Conservation (phyloP, 2,329 filamentous ascomycete genomes). For the Beauveria medogensis region DNA sequence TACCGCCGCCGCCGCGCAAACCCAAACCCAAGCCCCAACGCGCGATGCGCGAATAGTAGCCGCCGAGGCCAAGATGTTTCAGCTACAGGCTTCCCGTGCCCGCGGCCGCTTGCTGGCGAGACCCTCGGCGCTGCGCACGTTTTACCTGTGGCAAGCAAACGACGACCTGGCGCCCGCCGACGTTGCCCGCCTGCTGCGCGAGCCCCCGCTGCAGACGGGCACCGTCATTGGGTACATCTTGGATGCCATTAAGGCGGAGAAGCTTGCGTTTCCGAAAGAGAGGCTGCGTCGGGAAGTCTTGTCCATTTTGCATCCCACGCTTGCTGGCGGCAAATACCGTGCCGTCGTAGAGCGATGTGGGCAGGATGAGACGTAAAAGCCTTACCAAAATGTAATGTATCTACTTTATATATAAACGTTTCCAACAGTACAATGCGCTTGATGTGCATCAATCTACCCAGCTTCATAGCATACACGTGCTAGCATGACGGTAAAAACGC, state of each 20-base stretch:
- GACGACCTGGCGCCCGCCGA: slow-evolving; percentile 37
- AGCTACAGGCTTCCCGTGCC: slow-evolving; percentile 25
- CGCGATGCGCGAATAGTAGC: slow-evolving; percentile 34
- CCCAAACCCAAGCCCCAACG: background rate
- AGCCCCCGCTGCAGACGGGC: slow-evolving; percentile 47
- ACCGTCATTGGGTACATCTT: slow-evolving; percentile 56
- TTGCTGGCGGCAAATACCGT: slow-evolving; percentile 19
- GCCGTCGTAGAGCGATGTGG: slow-evolving; percentile 19
- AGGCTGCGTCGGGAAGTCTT: slow-evolving; percentile 40
- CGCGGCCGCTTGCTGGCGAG: slow-evolving; percentile 18
- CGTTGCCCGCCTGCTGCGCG: slow-evolving; percentile 48
- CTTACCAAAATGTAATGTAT: background rate
- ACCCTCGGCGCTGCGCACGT: slow-evolving; percentile 43
- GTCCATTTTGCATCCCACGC: slow-evolving; percentile 20
- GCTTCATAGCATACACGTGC: background rate
- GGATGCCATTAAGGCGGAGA: slow-evolving; percentile 42
- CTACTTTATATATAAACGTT: background rate
- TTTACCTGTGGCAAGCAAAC: slow-evolving; percentile 55
- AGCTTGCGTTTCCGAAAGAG: slow-evolving; percentile 38
- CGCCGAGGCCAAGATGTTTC: slow-evolving; percentile 31
- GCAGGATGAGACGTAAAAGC: background rate
- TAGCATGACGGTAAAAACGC: background rate
- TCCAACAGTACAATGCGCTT: background rate
- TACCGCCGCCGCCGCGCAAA: background rate
- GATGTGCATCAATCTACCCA: too few species aligned